A percentile compares a stretch with the other conserved stretches of the same genome.
Conservation (phyloP, 1,284 basidiomycete genomes). For the Trichosporon asahii region DNA sequence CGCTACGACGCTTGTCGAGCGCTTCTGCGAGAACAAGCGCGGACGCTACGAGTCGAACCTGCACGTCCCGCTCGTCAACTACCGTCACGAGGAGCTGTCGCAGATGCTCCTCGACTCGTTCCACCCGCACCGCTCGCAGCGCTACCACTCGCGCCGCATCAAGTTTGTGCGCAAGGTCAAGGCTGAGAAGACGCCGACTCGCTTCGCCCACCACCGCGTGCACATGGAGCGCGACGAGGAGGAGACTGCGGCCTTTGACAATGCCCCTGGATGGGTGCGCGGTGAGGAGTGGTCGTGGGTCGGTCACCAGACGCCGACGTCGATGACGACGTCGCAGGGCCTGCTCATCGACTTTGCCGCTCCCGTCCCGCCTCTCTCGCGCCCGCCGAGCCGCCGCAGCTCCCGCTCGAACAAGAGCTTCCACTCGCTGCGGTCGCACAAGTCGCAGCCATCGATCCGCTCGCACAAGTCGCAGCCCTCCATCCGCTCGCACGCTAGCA, state of each 20-base stretch:
- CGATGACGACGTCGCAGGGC: constrained; percentile 20
- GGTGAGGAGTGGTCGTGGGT: constrained; percentile 50
- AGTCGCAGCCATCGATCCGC: neutral
- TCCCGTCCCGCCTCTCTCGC: constrained; percentile 17
- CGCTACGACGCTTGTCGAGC: constrained; percentile 25
- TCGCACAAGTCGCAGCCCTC: neutral
- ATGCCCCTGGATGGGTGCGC: constrained; percentile 43
- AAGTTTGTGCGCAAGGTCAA: constrained; percentile 54
- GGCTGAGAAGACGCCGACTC: constrained; percentile 44
- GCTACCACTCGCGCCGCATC: constrained; percentile 52
- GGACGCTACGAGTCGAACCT: constrained; percentile 31
- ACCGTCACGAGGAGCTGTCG: constrained; percentile 52
- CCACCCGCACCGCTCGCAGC: constrained; percentile 49
- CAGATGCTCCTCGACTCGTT: constrained; percentile 55
- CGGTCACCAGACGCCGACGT: constrained; percentile 27
- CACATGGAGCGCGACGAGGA: constrained; percentile 43
- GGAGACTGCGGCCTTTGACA: constrained; percentile 46
- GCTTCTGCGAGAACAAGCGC: constrained; percentile 42
- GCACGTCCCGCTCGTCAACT: constrained; percentile 40
- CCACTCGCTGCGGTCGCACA: neutral
- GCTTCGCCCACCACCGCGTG: constrained; percentile 48
- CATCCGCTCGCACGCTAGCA: constrained; percentile 8
- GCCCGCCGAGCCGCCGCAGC: neutral
- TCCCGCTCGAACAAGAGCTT: neutral
- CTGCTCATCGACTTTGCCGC: constrained; percentile 27